These are phyloP conservation scores for Dactylorhiza incarnata DNA, from an alignment of 106 monocot species.

Conservation along the genomic window DNA sequence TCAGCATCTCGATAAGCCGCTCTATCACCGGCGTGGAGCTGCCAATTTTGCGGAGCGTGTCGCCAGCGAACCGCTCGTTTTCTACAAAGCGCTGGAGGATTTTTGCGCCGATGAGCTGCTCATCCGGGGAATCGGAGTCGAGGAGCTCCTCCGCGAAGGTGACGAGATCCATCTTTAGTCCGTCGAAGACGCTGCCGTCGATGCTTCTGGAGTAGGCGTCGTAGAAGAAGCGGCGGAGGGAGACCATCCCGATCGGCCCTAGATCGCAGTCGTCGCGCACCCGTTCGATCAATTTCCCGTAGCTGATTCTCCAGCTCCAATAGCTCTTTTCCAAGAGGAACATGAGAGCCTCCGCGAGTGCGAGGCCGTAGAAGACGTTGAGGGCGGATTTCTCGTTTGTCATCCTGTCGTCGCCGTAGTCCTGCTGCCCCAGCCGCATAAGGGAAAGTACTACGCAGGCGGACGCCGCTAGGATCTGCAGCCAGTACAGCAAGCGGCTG, in stretches of 20 bases:
- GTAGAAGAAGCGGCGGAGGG: slow-evolving; percentile 58
- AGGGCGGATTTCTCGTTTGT: slow-evolving; percentile 27
- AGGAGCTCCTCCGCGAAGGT: slow-evolving; percentile 49
- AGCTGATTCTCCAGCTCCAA: slow-evolving; percentile 36
- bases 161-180: slow-evolving; percentile 60
- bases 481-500: slow-evolving; percentile 32
- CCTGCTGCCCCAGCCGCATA: slow-evolving; percentile 28
- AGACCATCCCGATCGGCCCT: slow-evolving; percentile 11
- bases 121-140: slow-evolving; percentile 34
- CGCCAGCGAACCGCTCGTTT: slow-evolving; percentile 18
- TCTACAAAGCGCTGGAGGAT: slow-evolving; percentile 39
- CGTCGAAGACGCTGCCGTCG: slow-evolving; percentile 56
- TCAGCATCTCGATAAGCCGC: slow-evolving; percentile 59
- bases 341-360: slow-evolving; percentile 36
- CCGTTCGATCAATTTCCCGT: slow-evolving; percentile 18
- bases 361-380: slow-evolving; percentile 46
- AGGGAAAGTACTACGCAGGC: slow-evolving; percentile 35
- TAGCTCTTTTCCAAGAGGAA: slow-evolving; percentile 58
- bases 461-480: slow-evolving; percentile 38
- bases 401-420: slow-evolving; percentile 16
- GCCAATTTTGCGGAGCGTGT: slow-evolving; percentile 51
- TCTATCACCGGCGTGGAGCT: slow-evolving; percentile 31
- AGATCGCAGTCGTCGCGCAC: slow-evolving; percentile 39
- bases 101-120: slow-evolving; percentile 51
- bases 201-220: slow-evolving; percentile 50